These are phyloP conservation scores for Diospyros lotus DNA, from an alignment of 148 eudicot species.

Conservation along the genomic window DNA sequence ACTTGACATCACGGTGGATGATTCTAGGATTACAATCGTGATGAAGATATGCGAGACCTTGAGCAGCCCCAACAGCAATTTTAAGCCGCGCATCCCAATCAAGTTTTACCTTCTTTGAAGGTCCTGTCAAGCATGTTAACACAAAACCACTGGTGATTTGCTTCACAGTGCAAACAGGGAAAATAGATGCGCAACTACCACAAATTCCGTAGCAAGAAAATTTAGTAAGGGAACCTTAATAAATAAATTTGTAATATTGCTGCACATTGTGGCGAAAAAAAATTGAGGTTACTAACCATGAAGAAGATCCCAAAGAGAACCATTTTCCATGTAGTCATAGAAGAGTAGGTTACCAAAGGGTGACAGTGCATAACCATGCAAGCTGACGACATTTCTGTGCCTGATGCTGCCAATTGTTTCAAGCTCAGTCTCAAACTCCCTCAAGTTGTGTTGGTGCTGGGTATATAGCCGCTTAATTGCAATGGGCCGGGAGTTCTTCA, in stretches of 20 bases:
- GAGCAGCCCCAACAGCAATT: slow-evolving; percentile 71
- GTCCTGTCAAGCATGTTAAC: slow-evolving; percentile 21
- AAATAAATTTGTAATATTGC: too few species aligned
- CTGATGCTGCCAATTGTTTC: slow-evolving; percentile 64
- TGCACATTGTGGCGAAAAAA: too few species aligned
- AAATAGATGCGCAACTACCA: background rate
- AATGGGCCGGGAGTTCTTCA: slow-evolving; percentile 66
- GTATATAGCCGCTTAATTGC: slow-evolving; percentile 68
- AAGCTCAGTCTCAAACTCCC: slow-evolving; percentile 68
- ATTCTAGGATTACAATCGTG: slow-evolving; percentile 70
- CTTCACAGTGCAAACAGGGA: background rate
- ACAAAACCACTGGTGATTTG: background rate
- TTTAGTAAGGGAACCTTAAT: too few species aligned
- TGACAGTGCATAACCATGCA: slow-evolving; percentile 64
- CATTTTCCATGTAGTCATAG: slow-evolving; percentile 77
- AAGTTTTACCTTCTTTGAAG: slow-evolving; percentile 60
- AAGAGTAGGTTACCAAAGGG: slow-evolving; percentile 62
- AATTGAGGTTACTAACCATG: slow-evolving; percentile 38
- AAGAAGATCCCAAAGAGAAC: slow-evolving; percentile 74
- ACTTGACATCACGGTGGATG: slow-evolving; percentile 70
- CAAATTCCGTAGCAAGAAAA: too few species aligned
- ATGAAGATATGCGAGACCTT: slow-evolving; percentile 71
- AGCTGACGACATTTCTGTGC: slow-evolving; percentile 61
- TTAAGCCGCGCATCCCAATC: slow-evolving; percentile 68
- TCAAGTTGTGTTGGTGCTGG: slow-evolving; percentile 33